Base-by-base conservation (phyloP, 192 early-diverging fungal species). In the Phycomyces nitens region DNA sequence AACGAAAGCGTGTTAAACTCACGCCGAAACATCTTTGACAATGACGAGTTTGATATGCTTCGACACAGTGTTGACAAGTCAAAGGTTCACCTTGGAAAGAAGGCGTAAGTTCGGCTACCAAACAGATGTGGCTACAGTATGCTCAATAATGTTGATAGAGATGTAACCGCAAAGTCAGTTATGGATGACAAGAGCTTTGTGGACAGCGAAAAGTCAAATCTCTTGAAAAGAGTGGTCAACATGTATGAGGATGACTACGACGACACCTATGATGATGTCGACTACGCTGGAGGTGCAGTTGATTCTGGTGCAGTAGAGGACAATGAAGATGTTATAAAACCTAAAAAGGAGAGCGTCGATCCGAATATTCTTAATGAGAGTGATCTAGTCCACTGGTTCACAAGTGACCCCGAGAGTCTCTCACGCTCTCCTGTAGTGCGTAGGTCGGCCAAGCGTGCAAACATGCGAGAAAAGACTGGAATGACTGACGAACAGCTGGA, bases 31-130 rank as follows among this genome's bases (percentile, higher is more conserved):
- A 79, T 96, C 29, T 94, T 92, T 76, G 94, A 98, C 73, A 88
- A 89, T 42, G 96, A 98, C 66, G 92, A 93, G 62, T 96, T 97
- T 76, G 94, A 98, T 62, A 83, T 96, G 7, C 93, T 96, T 74
- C 69, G 78, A 26, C 80, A 83, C 54, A 74, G 70, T 3, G 71
- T 92, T 8, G 86, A 93, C 66, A 68, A 75, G 61, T 72, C 67
- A 26, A 88, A 86, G 42, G 85, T 93, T 21, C 79, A 82, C 49
- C 74, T 78, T 42, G 92, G 92, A 58, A 97, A 94, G 73, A 80
- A 82, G 61, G 71, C 78, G 81, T 89, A 73, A 47, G 81, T 64
- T 12, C 15, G 8, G 2, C 23, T 18, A 43, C 22, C 41, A 12
- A 22, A 16, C 7, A 9, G 7, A 29, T 20, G 21, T 15, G 7